phyloP scores from a whole-genome alignment of 345 rosid genomes.

The Carallia brachiata region DNA sequence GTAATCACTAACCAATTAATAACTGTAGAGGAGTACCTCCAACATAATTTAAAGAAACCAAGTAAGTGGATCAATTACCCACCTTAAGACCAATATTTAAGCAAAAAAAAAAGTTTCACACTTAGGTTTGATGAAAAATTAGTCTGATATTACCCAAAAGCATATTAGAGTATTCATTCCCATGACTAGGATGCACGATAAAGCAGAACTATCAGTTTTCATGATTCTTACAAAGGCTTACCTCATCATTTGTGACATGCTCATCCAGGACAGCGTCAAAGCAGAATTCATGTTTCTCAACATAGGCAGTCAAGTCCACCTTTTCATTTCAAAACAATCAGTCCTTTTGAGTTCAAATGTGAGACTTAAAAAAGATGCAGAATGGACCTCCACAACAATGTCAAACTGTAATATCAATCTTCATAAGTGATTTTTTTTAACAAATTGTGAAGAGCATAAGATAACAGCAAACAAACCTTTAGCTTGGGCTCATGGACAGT shows the following conservation, averaged over 20 bases:
- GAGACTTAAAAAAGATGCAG: neutral
- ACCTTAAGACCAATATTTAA: slow-evolving; percentile 1
- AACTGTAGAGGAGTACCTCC: neutral
- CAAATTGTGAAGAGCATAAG: neutral
- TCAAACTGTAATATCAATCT: slow-evolving; percentile 6
- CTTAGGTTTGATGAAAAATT: neutral
- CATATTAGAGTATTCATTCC: neutral
- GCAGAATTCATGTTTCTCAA: slow-evolving; percentile 97
- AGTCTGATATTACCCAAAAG: neutral
- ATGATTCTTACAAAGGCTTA: slow-evolving; percentile 14
- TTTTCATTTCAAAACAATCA: slow-evolving; percentile 40
- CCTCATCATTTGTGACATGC: slow-evolving; percentile 85
- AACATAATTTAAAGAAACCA: neutral
- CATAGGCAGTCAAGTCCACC: slow-evolving; percentile 99
- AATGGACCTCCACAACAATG: neutral
- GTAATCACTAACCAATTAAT: slow-evolving; percentile 7
- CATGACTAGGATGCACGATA: neutral
- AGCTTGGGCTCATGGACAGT: slow-evolving; percentile 91
- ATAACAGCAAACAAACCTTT: slow-evolving; percentile 58
- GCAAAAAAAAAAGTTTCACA: neutral
- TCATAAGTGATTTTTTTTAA: neutral
- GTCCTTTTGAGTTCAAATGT: slow-evolving; percentile 2
- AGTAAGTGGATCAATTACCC: neutral
- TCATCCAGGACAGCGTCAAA: slow-evolving; percentile 97
- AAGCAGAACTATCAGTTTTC: neutral